phyloP scores from a whole-genome alignment of 2,329 filamentous ascomycete genomes.

The Didymella exigua region DNA sequence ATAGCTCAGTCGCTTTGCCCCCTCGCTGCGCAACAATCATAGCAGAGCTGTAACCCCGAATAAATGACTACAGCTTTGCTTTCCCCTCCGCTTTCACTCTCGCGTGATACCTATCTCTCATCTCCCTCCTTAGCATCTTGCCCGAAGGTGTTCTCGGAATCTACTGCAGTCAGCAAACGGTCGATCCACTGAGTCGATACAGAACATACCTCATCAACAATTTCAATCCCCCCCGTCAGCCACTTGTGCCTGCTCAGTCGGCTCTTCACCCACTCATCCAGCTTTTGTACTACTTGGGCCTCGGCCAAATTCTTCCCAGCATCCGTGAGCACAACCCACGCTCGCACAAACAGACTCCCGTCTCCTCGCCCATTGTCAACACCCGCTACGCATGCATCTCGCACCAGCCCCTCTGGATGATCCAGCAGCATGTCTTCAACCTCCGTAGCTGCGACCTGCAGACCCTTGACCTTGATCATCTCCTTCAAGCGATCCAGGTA shows the following conservation, averaged over 20 bases:
- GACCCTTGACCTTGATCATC: slow-evolving; percentile 57
- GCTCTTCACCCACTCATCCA: slow-evolving; percentile 30
- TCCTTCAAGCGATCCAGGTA: slow-evolving; percentile 50
- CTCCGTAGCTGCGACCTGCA: slow-evolving; percentile 58
- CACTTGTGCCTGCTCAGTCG: slow-evolving; percentile 39
- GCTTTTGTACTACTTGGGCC: slow-evolving; percentile 22
- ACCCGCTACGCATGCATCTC: slow-evolving; percentile 41
- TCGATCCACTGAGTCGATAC: not conserved
- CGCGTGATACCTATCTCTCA: slow-evolving; percentile 37
- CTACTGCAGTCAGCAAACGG: slow-evolving; percentile 10
- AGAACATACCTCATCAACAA: slow-evolving; percentile 34
- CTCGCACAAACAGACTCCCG: slow-evolving; percentile 37
- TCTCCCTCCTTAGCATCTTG: slow-evolving; percentile 40
- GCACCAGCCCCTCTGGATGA: slow-evolving; percentile 42
- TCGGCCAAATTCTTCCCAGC: slow-evolving; percentile 24
- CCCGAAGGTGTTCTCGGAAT: slow-evolving; percentile 37
- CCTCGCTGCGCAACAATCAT: too few relatives aligned
- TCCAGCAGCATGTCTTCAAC: slow-evolving; percentile 54
- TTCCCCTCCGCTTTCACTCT: slow-evolving; percentile 24
- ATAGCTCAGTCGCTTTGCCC: too few relatives aligned
- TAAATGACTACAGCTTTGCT: slow-evolving; percentile 23
- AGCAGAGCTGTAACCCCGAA: too few relatives aligned
- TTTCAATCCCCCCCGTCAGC: slow-evolving; percentile 39
- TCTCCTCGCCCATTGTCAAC: slow-evolving; percentile 39
- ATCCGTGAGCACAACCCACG: slow-evolving; percentile 37